Conservation (phyloP, 331 rosid species). For the Quercus tomentella region DNA sequence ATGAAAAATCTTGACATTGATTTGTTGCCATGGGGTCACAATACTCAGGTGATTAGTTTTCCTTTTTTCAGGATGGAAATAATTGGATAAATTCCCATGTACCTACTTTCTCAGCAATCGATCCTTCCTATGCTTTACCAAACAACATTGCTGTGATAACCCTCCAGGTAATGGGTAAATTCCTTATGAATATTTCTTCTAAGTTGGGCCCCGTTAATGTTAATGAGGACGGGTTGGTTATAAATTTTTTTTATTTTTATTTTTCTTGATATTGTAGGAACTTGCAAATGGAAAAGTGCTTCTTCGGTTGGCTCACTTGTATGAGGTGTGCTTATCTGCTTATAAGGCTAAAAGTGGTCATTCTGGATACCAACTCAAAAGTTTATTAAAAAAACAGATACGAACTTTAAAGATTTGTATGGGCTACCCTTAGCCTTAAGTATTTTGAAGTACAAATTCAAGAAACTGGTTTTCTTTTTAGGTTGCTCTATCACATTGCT, state of each 20-base stretch:
- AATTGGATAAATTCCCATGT: constrained; percentile 54
- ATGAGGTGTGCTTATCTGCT: constrained; percentile 53
- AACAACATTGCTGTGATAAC: constrained; percentile 74
- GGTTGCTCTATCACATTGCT: neutral
- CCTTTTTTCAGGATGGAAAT: constrained; percentile 44
- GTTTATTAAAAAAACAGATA: neutral
- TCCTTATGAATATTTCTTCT: neutral
- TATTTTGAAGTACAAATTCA: neutral
- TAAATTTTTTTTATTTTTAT: neutral
- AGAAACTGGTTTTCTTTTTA: neutral
- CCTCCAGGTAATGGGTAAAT: constrained; percentile 51
- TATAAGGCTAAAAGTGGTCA: neutral
- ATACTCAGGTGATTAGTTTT: neutral
- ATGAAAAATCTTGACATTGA: neutral
- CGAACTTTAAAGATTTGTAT: neutral
- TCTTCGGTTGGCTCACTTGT: constrained; percentile 72
- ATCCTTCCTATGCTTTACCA: constrained; percentile 63
- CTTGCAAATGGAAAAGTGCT: constrained; percentile 68
- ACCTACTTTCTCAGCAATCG: constrained; percentile 52
- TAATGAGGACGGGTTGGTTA: neutral
- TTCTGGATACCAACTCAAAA: neutral
- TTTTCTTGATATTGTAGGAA: constrained; percentile 49
- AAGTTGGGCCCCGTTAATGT: neutral
- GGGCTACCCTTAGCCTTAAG: neutral
- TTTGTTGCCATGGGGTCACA: neutral